Percentiles rank a stretch among this genome's conserved stretches.
Conservation (phyloP, 257 asterid genomes). For the Penstemon davidsonii region DNA sequence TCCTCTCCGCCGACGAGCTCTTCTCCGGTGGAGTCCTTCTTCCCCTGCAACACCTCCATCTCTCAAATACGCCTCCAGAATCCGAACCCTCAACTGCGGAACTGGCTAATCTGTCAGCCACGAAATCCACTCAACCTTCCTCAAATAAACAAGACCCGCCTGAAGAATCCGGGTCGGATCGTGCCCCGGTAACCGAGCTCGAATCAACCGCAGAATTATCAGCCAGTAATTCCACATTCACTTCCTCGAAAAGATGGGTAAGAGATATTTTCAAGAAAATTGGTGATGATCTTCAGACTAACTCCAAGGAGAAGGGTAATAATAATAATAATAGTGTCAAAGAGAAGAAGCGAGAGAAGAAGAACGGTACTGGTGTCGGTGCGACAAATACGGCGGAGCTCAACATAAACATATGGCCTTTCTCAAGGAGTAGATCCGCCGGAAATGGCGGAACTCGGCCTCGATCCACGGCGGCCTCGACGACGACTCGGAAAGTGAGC, state of each 20-base stretch:
- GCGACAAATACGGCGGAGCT: slow-evolving; percentile 49
- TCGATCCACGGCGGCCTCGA: slow-evolving; percentile 35
- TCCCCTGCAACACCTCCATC: slow-evolving; percentile 67
- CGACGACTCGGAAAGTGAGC: slow-evolving; percentile 65
- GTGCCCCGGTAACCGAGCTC: background rate
- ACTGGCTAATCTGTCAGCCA: background rate
- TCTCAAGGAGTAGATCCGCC: slow-evolving; percentile 90
- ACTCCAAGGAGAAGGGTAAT: background rate
- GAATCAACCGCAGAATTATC: too few species aligned
- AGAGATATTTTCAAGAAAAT: slow-evolving; percentile 62
- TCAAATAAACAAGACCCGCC: background rate
- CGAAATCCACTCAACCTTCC: too few species aligned
- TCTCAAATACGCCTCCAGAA: slow-evolving; percentile 20
- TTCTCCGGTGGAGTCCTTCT: slow-evolving; percentile 86
- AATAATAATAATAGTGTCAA: slow-evolving; percentile 10
- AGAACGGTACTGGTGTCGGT: slow-evolving; percentile 26
- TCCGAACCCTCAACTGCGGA: too few species aligned
- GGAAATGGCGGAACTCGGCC: slow-evolving; percentile 77
- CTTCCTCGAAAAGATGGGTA: slow-evolving; percentile 77
- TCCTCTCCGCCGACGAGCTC: slow-evolving; percentile 84
- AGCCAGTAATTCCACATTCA: background rate
- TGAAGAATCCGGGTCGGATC: slow-evolving; percentile 40
- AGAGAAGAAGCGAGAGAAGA: slow-evolving; percentile 56
- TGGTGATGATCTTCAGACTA: too few species aligned
- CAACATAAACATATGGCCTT: slow-evolving; percentile 90